Evolutionary conservation across 495 filamentous ascomycete species (phyloP).

Genomic region (Lineolata rhizophorae): DNA sequence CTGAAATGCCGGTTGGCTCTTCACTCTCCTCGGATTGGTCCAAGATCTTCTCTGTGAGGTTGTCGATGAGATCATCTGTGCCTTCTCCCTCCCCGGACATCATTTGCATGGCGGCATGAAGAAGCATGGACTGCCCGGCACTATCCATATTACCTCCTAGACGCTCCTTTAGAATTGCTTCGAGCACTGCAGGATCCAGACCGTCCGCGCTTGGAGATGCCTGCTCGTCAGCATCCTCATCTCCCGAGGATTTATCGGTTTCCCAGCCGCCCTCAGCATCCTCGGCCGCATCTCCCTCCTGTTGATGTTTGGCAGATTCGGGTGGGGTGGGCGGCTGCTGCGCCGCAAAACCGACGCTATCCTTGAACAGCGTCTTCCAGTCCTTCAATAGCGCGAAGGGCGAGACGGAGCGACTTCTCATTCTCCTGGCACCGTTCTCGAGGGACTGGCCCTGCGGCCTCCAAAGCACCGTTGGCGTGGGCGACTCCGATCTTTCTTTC

Average conservation of each 20-base stretch:
- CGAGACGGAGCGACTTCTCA: not conserved
- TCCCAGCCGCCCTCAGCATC: slow-evolving; percentile 6
- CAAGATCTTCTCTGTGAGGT: too few relatives aligned
- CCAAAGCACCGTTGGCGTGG: slow-evolving; percentile 7
- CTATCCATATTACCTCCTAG: too few relatives aligned
- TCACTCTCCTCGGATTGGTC: too few relatives aligned
- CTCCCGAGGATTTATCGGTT: not conserved
- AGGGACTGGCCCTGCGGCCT: slow-evolving; percentile 5
- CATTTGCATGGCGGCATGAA: too few relatives aligned
- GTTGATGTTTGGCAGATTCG: not conserved
- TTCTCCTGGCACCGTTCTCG: slow-evolving; percentile 1
- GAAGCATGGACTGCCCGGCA: too few relatives aligned
- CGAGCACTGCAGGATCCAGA: not conserved
- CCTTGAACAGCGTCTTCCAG: slow-evolving; percentile 12
- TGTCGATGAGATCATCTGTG: too few relatives aligned
- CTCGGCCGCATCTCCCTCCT: slow-evolving; percentile 6
- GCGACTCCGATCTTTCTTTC: not conserved
- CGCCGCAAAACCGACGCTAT: not conserved
- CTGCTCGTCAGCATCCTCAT: slow-evolving; percentile 4
- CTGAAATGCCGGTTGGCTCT: too few relatives aligned
- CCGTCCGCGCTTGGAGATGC: not conserved
- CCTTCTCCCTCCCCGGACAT: too few relatives aligned
- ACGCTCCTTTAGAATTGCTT: not conserved
- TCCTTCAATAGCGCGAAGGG: slow-evolving; percentile 16
- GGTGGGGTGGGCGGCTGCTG: not conserved